Evolutionary conservation across 495 filamentous ascomycete genomes (phyloP).

Genomic region (Talaromyces liani): DNA sequence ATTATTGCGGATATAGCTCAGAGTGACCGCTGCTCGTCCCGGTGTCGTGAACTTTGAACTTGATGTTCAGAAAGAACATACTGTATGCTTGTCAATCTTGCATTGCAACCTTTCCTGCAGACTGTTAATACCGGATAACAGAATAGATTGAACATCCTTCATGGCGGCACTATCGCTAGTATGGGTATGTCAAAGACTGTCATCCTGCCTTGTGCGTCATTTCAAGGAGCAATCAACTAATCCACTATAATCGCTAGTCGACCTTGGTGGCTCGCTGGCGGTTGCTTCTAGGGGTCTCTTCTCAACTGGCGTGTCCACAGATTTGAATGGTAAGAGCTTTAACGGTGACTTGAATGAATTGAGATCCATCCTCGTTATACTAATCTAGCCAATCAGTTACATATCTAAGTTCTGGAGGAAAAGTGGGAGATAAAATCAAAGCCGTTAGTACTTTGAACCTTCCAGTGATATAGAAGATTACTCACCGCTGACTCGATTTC

Average conservation of each 20-base stretch:
- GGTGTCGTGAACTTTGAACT: constrained; percentile 85
- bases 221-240: neutral
- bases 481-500: constrained; percentile 16
- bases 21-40: constrained; percentile 64
- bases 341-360: no score
- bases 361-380: neutral
- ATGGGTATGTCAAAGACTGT: constrained; percentile 49
- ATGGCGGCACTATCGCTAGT: constrained; percentile 91
- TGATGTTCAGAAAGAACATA: constrained; percentile 79
- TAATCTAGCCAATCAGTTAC: constrained; percentile 53
- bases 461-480: neutral
- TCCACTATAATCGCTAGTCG: constrained; percentile 43
- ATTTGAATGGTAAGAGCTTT: constrained; percentile 64
- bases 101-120: neutral
- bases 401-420: constrained; percentile 78
- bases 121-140: constrained; percentile 21
- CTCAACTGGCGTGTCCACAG: constrained; percentile 87
- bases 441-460: constrained; percentile 36
- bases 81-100: constrained; percentile 42
- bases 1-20: constrained; percentile 51
- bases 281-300: constrained; percentile 86
- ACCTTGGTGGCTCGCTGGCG: constrained; percentile 86
- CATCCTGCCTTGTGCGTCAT: neutral
- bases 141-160: constrained; percentile 86
- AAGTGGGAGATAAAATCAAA: constrained; percentile 66